Base-by-base conservation (phyloP, 2,329 filamentous ascomycete genomes). In the Penicillium sp. region DNA sequence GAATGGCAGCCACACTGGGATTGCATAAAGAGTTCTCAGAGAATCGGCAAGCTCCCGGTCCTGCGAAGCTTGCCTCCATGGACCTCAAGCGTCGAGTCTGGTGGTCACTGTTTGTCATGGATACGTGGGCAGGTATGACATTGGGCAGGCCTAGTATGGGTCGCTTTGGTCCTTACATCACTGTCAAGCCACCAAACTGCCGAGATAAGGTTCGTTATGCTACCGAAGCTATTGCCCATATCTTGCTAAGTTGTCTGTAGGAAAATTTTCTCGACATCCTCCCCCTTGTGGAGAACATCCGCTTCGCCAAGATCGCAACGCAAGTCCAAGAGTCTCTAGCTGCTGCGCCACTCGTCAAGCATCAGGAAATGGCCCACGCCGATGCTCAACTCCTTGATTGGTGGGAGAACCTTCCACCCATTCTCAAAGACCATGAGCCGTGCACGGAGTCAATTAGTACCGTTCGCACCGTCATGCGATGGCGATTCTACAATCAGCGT, bases 291-390 rank as follows among this genome's bases (percentile, higher is more conserved):
- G 87, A 93, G 72, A 91, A 90, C 70, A 88, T 90, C 61, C 86
- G 87, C 50, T 93, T 93, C 73, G 91, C 89, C 76, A 89, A 89
- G 71, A 89, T 93, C 58, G 87, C 89, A 21, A 91, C 89, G 0
- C 84, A 86, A 59, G 89, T 93, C 55, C 90, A 93, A 70, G 89
- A 93, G 66, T 83, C 86, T 52, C 80, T 93, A 3, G 88, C 89
- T 16, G 85, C 88, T 53, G 84, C 85, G 1, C 88, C 89, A 0
- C 78, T 90, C 1, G 81, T 91, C 2, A 82, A 83, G n/a, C 79
- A 82, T 29, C 82, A 86, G 29, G 88, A 92, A 67, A 85, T 89
- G 21, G 80, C 82, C 56, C 80, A 80, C 54, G 81, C 91, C 21
- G 90, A 93, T 66, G 77, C 78, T 2, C 86, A 90, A 65, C 81